A percentile compares a stretch with the other conserved stretches of the same genome.
phyloP scores from a whole-genome alignment of 192 early-diverging fungal species.

The Cetraspora pellucida region DNA sequence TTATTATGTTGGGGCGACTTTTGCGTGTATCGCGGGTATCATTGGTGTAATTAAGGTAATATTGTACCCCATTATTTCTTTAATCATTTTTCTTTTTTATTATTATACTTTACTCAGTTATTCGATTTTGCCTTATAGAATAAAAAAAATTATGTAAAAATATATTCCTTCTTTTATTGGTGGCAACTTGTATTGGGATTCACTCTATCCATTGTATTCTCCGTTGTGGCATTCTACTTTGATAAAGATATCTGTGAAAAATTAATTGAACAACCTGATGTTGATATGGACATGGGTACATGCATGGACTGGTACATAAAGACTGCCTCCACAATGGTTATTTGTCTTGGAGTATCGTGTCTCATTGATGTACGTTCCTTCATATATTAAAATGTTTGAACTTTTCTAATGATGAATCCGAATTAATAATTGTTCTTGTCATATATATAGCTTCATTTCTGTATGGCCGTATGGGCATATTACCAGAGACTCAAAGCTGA shows the following conservation, averaged over 20 bases:
- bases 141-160: constrained; percentile 31
- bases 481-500: constrained; percentile 27
- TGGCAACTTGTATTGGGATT: constrained; percentile 32
- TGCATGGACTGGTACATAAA: constrained; percentile 29
- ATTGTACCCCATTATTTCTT: not conserved
- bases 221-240: constrained; percentile 30
- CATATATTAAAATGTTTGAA: not conserved
- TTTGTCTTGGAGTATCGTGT: constrained; percentile 23
- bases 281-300: constrained; percentile 19
- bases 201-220: constrained; percentile 29
- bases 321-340: constrained; percentile 3
- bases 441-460: constrained; percentile 30
- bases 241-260: constrained; percentile 35
- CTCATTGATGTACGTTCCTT: constrained; percentile 24
- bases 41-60: constrained; percentile 33
- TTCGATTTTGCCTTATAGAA: constrained; percentile 15
- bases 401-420: not conserved
- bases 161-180: constrained; percentile 36
- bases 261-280: constrained; percentile 23
- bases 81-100: not conserved
- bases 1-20: constrained; percentile 22
- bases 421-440: not conserved
- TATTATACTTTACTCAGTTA: not conserved
- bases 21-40: constrained; percentile 32
- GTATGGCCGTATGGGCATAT: constrained; percentile 35